Evolutionary conservation across 2,329 filamentous ascomycete genomes (phyloP).

Genomic region (Trichoderma koningii): DNA sequence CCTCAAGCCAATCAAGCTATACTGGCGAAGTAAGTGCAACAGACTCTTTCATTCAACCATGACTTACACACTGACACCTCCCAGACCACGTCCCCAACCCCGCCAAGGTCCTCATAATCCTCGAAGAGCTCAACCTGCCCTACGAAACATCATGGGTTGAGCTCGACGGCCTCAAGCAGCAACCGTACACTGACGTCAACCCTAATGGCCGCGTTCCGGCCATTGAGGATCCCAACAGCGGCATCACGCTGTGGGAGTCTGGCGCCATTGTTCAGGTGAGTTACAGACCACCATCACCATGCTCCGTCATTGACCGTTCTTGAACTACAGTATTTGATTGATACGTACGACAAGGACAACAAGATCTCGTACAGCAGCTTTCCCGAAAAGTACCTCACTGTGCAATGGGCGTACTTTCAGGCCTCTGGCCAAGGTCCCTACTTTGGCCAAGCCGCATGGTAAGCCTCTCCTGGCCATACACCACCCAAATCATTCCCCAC

Average conservation of each 20-base stretch:
- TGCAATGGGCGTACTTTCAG: conserved; percentile 35
- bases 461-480: neutral
- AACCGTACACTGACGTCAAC: conserved; percentile 36
- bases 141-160: conserved; percentile 34
- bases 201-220: conserved; percentile 40
- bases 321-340: conserved; percentile 27
- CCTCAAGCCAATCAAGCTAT: neutral
- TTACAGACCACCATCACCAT: neutral
- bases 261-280: conserved; percentile 29
- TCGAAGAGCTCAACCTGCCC: conserved; percentile 43
- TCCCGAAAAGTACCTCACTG: conserved; percentile 10
- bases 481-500: too few relatives aligned
- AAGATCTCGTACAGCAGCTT: conserved; percentile 24
- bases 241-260: conserved; percentile 32
- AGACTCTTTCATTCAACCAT: neutral
- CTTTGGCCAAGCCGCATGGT: conserved; percentile 35
- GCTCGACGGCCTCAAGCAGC: conserved; percentile 33
- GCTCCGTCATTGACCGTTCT: neutral
- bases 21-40: neutral
- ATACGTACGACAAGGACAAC: conserved; percentile 31
- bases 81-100: neutral
- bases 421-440: conserved; percentile 38
- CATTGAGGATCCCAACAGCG: conserved; percentile 31
- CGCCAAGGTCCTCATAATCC: conserved; percentile 38
- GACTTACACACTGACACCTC: neutral